Percentiles rank a stretch among this genome's conserved stretches.
phyloP scores from a whole-genome alignment of 129 eudicot genomes.

The Tanacetum coccineum region DNA sequence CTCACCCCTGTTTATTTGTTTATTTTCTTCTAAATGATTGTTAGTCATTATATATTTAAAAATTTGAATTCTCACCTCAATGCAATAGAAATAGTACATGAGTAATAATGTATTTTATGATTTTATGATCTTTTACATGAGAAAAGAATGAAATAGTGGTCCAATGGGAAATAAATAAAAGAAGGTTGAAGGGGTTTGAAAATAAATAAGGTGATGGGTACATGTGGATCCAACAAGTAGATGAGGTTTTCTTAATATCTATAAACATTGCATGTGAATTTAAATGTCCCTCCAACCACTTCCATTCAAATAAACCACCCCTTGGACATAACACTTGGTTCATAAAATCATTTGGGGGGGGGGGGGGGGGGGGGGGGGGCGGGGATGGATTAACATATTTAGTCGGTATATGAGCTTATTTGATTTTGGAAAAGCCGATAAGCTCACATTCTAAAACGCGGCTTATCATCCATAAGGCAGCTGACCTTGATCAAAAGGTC shows the following conservation, averaged over 20 bases:
- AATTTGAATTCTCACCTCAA: slow-evolving; percentile 4
- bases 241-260: slow-evolving; percentile 28
- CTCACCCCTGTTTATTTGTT: too few species aligned
- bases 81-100: neutral
- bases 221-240: slow-evolving; percentile 40
- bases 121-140: neutral
- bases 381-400: too few species aligned
- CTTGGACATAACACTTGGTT: too few species aligned
- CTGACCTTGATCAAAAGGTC: too few species aligned
- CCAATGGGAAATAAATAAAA: slow-evolving; percentile 30
- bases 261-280: slow-evolving; percentile 37
- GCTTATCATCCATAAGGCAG: too few species aligned
- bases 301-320: slow-evolving; percentile 19
- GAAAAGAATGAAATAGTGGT: slow-evolving; percentile 22
- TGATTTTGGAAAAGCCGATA: too few species aligned
- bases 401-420: too few species aligned
- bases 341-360: too few species aligned
- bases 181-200: slow-evolving; percentile 19
- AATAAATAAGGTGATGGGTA: slow-evolving; percentile 35
- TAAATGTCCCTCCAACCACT: slow-evolving; percentile 36
- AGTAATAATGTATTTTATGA: neutral
- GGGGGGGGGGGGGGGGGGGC: too few species aligned
- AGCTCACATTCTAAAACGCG: too few species aligned
- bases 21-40: too few species aligned
- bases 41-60: neutral